Base-by-base conservation (phyloP, 169 alveolate species). In the Plasmodium ovale region DNA sequence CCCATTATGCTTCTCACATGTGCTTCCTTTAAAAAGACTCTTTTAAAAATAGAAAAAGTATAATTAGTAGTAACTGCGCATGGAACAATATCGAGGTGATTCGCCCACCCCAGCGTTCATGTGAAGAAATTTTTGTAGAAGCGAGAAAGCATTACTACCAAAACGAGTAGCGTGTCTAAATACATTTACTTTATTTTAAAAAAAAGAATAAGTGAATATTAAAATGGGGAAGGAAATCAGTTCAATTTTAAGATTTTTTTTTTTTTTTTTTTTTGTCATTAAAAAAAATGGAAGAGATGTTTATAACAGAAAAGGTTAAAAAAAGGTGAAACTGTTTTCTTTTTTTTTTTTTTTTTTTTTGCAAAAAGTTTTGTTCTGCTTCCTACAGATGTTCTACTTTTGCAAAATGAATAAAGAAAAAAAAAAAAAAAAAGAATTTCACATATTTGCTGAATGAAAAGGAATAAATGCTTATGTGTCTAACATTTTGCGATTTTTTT, bases 351-450 rank as follows among this genome's bases (percentile, higher is more conserved):
- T 54, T 44, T 69, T 35, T 31, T 69, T 49, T 69, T 42, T 42
- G 23, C 44, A 6, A 10, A 25, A 25, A 25, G 19, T 25, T 59
- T 59, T 25, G 21, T 25, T 59, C 27, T 59, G 4, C 39, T 6
- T 21, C 7, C 7, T 59, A 1, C 27, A 21, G 1, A 0, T 6
- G 21, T 27, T 1, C 27, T 27, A 4, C 19, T 12, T 59, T 51
- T 51, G 21, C 23, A 1, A 25, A 59, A 6, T 51, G 3, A 51
- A 51, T 3, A 10, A n/a, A n/a, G 19, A 7, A 59, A 62, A 53
- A 71, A 51, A 71, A 71, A 53, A 53, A 71, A 19, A 23, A 59
- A 54, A 25, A 25, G 54, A 51, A 60, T 23, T 25, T 59, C 27
- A 25, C 31, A 71, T 31, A 14, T 5, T 29, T 31, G 70, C 49